A percentile compares a stretch with the other conserved stretches of the same genome.
Conservation (phyloP, 2,329 filamentous ascomycete species). For the Trichoderma hamatum region DNA sequence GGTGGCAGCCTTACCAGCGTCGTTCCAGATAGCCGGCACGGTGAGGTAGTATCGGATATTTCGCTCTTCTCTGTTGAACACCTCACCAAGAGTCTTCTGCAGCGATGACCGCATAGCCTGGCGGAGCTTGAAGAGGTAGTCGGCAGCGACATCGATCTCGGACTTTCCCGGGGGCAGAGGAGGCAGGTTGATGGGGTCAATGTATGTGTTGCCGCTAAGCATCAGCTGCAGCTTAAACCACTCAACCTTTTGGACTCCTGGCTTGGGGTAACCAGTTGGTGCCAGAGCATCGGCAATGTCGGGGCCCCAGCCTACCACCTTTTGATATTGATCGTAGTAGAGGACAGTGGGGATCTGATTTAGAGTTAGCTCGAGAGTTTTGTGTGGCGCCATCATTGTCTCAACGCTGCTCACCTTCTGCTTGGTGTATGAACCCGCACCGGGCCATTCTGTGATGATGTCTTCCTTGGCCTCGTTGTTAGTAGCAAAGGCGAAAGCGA, state of each 20-base stretch:
- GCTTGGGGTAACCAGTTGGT: conserved; percentile 96
- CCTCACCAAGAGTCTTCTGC: conserved; percentile 94
- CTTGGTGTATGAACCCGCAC: conserved; percentile 95
- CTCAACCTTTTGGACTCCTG: conserved; percentile 96
- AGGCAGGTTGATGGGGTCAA: conserved; percentile 97
- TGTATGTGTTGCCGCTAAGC: conserved; percentile 98
- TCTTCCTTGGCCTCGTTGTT: conserved; percentile 98
- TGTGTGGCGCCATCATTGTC: neutral
- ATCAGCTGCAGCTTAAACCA: conserved; percentile 99
- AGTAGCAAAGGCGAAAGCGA: conserved; percentile 94
- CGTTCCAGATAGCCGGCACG: conserved; percentile 99
- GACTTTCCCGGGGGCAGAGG: conserved; percentile 97
- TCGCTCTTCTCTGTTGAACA: conserved; percentile 96
- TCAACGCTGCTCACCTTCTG: conserved; percentile 73
- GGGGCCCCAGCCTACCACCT: conserved; percentile 98
- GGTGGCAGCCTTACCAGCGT: conserved; percentile 95
- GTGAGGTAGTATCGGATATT: conserved; percentile 98
- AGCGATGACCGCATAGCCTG: conserved; percentile 95
- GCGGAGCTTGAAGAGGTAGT: conserved; percentile 97
- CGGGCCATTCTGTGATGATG: conserved; percentile 99
- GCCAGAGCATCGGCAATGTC: conserved; percentile 97
- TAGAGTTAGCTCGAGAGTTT: conserved; percentile 14
- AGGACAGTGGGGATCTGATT: conserved; percentile 93
- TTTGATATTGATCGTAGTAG: conserved; percentile 99
- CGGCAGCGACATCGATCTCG: conserved; percentile 98